These are phyloP conservation scores for Stenogyne calaminthoides DNA, from an alignment of 305 asterid species.

Conservation along the genomic window DNA sequence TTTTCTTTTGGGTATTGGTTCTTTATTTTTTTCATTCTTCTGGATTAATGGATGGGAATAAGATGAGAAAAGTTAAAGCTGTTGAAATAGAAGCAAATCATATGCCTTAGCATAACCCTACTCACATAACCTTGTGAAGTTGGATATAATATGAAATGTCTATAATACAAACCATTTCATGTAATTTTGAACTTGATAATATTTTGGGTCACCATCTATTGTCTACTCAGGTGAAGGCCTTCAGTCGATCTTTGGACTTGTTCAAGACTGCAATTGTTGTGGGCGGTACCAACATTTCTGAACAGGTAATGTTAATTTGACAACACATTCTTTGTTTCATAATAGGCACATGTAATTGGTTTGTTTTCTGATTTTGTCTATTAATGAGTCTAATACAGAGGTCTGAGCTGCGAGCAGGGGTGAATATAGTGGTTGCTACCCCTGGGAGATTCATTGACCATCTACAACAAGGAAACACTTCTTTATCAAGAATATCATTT, in stretches of 20 bases:
- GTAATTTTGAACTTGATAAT: conserved; percentile 19
- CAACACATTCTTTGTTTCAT: conserved; percentile 16
- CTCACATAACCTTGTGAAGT: conserved; percentile 22
- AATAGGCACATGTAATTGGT: conserved; percentile 9
- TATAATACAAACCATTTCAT: conserved; percentile 18
- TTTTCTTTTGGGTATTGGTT: background rate
- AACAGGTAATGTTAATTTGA: conserved; percentile 52
- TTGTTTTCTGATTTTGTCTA: conserved; percentile 35
- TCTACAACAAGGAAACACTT: conserved; percentile 79
- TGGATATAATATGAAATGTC: conserved; percentile 11
- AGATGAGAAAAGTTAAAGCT: conserved; percentile 9
- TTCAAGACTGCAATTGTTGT: conserved; percentile 76
- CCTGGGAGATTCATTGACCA: conserved; percentile 90
- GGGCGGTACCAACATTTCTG: conserved; percentile 85
- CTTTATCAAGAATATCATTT: conserved; percentile 65
- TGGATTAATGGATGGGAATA: conserved; percentile 11
- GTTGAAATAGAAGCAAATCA: background rate
- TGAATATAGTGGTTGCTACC: conserved; percentile 83
- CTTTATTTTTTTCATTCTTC: background rate
- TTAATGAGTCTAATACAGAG: conserved; percentile 59
- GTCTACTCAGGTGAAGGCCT: conserved; percentile 74
- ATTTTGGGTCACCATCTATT: conserved; percentile 23
- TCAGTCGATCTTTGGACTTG: conserved; percentile 70
- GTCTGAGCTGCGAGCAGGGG: conserved; percentile 82
- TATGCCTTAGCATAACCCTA: conserved; percentile 7